phyloP scores from a whole-genome alignment of 2,329 filamentous ascomycete genomes.

The Fusarium metavorans region DNA sequence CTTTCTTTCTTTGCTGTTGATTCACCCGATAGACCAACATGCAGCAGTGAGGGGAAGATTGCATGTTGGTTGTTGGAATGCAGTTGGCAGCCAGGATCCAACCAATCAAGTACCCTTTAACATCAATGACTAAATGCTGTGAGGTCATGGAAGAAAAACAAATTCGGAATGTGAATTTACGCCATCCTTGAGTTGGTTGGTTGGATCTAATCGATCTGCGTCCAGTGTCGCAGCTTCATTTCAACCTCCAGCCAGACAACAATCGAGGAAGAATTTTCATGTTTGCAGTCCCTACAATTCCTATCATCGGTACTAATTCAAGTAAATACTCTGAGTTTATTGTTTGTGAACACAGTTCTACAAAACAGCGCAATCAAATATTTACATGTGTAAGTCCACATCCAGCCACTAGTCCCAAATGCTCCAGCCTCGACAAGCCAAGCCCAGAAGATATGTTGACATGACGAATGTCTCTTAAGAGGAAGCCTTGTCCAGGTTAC shows the following conservation, averaged over 20 bases:
- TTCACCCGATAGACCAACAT: background rate
- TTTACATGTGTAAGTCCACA: background rate
- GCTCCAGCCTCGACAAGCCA: background rate
- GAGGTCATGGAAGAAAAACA: background rate
- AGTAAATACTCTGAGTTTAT: background rate
- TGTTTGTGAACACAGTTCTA: background rate
- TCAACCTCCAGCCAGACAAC: background rate
- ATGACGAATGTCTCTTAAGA: background rate
- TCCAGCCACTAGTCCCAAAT: background rate
- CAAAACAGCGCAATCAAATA: background rate
- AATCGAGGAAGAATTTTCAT: background rate
- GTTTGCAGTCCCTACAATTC: background rate
- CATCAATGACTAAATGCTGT: background rate
- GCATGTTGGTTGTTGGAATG: background rate
- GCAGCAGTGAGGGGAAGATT: background rate
- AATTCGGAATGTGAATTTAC: background rate
- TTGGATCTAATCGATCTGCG: background rate
- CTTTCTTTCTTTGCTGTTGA: background rate
- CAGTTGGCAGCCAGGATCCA: background rate
- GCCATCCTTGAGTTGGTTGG: background rate
- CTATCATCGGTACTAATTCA: too few species aligned
- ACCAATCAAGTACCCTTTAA: background rate
- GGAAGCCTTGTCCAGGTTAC: conserved; percentile 30
- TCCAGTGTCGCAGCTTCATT: background rate
- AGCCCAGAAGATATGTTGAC: background rate